Conservation (phyloP, 768 basidiomycete species). For the Macrocybe gigantea region DNA sequence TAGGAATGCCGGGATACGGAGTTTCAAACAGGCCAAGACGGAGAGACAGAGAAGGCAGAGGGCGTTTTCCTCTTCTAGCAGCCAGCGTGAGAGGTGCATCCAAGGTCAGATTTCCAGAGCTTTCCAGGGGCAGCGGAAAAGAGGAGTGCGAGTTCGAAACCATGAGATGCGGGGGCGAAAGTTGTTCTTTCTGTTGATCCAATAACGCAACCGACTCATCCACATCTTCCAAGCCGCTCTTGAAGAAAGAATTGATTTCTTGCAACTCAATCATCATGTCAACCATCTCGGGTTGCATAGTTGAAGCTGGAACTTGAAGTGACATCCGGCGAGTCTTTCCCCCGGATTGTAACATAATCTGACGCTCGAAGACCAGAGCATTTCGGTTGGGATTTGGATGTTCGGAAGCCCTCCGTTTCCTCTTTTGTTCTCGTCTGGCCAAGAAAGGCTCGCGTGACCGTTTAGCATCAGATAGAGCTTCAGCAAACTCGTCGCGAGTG, state of each 20-base stretch:
- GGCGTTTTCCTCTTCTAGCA: constrained; percentile 29
- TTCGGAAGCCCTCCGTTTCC: constrained; percentile 1
- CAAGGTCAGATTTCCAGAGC: constrained; percentile 18
- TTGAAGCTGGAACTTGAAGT: constrained; percentile 23
- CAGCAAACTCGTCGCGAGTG: constrained; percentile 7
- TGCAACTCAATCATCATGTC: constrained; percentile 36
- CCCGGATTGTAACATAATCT: constrained; percentile 23
- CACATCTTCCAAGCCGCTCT: constrained; percentile 16
- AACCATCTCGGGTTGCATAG: constrained; percentile 32
- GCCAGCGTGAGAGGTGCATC: constrained; percentile 22
- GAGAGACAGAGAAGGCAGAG: constrained; percentile 23
- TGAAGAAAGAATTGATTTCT: constrained; percentile 33
- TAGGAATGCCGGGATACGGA: constrained; percentile 36
- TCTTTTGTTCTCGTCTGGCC: background rate
- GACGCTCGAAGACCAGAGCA: constrained; percentile 28
- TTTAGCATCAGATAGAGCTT: constrained; percentile 4
- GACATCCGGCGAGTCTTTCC: constrained; percentile 24
- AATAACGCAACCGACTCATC: constrained; percentile 9
- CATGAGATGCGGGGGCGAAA: constrained; percentile 30
- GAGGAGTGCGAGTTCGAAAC: constrained; percentile 37
- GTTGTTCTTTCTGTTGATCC: constrained; percentile 11
- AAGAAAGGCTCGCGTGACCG: background rate
- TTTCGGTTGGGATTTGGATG: constrained; percentile 16
- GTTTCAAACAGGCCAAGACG: constrained; percentile 13
- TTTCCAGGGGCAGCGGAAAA: constrained; percentile 29